Base-by-base conservation (phyloP, 2,329 filamentous ascomycete genomes). In the Ophiostoma novo-ulmi region DNA sequence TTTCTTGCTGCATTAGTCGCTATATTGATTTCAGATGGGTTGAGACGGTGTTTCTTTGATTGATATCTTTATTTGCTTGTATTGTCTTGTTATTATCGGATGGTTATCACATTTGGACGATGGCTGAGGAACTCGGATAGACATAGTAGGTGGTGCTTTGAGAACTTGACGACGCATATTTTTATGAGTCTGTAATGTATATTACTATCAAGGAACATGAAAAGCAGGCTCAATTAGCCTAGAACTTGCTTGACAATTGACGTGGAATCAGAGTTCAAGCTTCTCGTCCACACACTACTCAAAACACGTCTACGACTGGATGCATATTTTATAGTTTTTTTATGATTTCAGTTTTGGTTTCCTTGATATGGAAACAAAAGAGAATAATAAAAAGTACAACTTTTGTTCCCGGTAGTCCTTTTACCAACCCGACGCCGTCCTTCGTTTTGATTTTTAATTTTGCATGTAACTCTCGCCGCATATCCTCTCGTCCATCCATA, bases 301-400 rank as follows among this genome's bases (percentile, higher is more conserved):
- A 26, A 20, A 26, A 20, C 52, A 58, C n/a, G 20, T 63, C 58
- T 63, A 35, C 58, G 14, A 63, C 26, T 5, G 58, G 11, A 35
- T 65, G 7, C 26, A 39, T 20, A 22, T 61, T 58, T 26, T 38
- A 41, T 10, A 6, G n/a, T 17, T 44, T 63, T 64, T 70, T 41
- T 26, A 64, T 66, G 22, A 67, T 71, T 71, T 52, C 67, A 69
- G 61, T 69, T 52, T 69, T 64, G 44, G 55, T 52, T 36, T 69
- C 44, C 36, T 70, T 66, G 38, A 31, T 58, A 14, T 58, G 52
- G 52, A 26, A 67, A 44, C n/a, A 26, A 67, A 17, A 44, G 38
- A 31, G 48, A 10, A 66, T 11, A 6, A 41, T n/a, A 5, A 22
- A 26, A 52, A 31, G n/a, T 44, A 22, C 55, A 22, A 44, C 41